Conservation (phyloP, 768 basidiomycete species). For the Macrocybe gigantea region DNA sequence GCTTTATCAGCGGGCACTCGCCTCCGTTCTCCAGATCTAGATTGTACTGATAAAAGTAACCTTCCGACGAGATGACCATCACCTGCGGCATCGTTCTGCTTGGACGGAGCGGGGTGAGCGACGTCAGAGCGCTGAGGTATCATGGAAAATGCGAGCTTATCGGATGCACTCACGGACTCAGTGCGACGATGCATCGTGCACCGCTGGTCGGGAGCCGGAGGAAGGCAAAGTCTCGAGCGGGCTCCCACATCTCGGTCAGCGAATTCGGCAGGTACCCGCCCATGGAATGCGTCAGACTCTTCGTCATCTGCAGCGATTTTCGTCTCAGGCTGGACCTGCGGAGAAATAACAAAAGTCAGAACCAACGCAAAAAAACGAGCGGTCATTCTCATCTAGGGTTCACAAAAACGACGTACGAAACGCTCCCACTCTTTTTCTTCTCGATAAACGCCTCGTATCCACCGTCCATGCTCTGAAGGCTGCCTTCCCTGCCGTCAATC, state of each 20-base stretch:
- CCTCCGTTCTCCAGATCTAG: conserved; percentile 96
- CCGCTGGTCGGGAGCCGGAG: conserved; percentile 76
- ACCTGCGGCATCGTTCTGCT: conserved; percentile 88
- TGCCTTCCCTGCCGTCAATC: conserved; percentile 55
- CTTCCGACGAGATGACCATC: conserved; percentile 95
- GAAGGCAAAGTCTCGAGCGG: conserved; percentile 89
- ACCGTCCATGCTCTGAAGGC: conserved; percentile 49
- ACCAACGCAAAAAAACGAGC: not conserved
- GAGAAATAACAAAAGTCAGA: not conserved
- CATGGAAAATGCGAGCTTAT: not conserved
- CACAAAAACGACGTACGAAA: conserved; percentile 38
- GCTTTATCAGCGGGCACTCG: conserved; percentile 92
- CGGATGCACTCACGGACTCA: conserved; percentile 65
- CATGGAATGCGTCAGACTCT: conserved; percentile 68
- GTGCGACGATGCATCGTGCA: conserved; percentile 79
- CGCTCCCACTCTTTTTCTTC: conserved; percentile 58
- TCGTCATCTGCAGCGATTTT: conserved; percentile 70
- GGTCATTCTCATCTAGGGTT: too few species aligned
- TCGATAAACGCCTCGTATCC: conserved; percentile 88
- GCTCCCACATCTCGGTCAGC: conserved; percentile 96
- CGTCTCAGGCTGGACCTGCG: conserved; percentile 49
- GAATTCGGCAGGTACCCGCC: conserved; percentile 86
- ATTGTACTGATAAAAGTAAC: conserved; percentile 92
- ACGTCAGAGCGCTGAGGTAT: not conserved
- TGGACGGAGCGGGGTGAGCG: not conserved